These are phyloP conservation scores for Ophiostoma quercus DNA, from an alignment of 2,329 filamentous ascomycete species.

Conservation along the genomic window DNA sequence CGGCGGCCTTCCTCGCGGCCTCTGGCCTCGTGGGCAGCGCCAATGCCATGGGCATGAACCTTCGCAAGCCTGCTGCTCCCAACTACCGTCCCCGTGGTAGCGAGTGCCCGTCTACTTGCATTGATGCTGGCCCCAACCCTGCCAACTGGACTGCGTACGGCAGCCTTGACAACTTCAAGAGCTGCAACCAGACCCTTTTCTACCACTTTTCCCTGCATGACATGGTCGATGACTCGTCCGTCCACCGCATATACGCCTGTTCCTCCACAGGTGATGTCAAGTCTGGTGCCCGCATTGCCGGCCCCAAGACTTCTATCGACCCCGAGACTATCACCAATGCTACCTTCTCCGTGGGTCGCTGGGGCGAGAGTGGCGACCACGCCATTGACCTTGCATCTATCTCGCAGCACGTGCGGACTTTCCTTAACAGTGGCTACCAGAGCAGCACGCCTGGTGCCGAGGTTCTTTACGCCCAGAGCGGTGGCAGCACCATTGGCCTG, in stretches of 20 bases:
- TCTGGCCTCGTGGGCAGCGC: slow-evolving; percentile 12
- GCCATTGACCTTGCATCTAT: slow-evolving; percentile 24
- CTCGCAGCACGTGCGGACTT: background rate
- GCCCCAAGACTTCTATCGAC: background rate
- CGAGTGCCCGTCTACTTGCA: slow-evolving; percentile 22
- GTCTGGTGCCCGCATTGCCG: background rate
- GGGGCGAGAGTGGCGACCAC: slow-evolving; percentile 20
- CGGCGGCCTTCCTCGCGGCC: slow-evolving; percentile 7
- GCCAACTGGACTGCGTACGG: slow-evolving; percentile 23
- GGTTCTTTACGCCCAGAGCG: slow-evolving; percentile 34
- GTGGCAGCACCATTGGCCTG: slow-evolving; percentile 33
- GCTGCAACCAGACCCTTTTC: slow-evolving; percentile 22
- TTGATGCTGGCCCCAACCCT: slow-evolving; percentile 14
- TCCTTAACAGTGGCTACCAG: background rate
- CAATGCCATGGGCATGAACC: background rate
- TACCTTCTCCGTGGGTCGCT: background rate
- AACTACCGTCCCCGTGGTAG: slow-evolving; percentile 15
- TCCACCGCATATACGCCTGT: slow-evolving; percentile 26
- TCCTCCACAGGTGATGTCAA: slow-evolving; percentile 30
- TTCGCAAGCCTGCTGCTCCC: slow-evolving; percentile 16
- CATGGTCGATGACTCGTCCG: slow-evolving; percentile 14
- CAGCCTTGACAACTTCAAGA: slow-evolving; percentile 15
- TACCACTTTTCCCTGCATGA: slow-evolving; percentile 22
- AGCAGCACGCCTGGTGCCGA: slow-evolving; percentile 15
- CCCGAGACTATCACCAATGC: background rate